Evolutionary conservation across 2,329 filamentous ascomycete species (phyloP), one percentile per base, ranked within the genome.

Genomic region (Exophiala sp.): DNA sequence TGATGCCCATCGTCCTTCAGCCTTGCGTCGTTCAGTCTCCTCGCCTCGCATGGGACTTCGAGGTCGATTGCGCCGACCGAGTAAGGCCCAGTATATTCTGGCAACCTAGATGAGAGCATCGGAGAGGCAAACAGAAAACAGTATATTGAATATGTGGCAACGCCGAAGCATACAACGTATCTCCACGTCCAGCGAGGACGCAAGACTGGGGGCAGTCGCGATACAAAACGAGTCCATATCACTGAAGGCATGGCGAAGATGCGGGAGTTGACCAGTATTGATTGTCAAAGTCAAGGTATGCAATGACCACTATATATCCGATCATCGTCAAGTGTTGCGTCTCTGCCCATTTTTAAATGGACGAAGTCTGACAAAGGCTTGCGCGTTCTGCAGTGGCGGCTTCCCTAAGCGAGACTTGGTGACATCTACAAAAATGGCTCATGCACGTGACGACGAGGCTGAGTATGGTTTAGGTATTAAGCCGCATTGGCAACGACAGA

Each of bases 401-500:
- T 29, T 29, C 24, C 24, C 24, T 29, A 29, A 38, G 35, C 35
- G 11, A 12, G 11, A 16, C 4, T 75, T 64, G 61, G 68, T 61
- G 73, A 73, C 58, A 68, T 65, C 20, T 75, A 66, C 61, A 74
- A 62, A 38, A 38, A 16, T 12, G 35, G 11, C 10, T 9, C 14
- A 4, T 16, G 35, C 35, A 38, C 35, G 35, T 38, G 35, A 38
- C 35, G 10, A 38, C 35, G 14, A 38, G 35, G 35, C 35, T 38
- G 35, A 38, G 35, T 16, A 38, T 10, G 24, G 4, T 29, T n/a
- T n/a, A n/a, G n/a, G n/a, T 8, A 5, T 29, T 29, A 18, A 18
- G 16, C 16, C 16, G 16, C 16, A 18, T 18, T 18, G 16, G 16
- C 16, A 18, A 18, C 16, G 16, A 18, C 16, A 18, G 16, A 18